Conservation (phyloP, 352 stramenopile species). For the Ophiocytium majus region DNA sequence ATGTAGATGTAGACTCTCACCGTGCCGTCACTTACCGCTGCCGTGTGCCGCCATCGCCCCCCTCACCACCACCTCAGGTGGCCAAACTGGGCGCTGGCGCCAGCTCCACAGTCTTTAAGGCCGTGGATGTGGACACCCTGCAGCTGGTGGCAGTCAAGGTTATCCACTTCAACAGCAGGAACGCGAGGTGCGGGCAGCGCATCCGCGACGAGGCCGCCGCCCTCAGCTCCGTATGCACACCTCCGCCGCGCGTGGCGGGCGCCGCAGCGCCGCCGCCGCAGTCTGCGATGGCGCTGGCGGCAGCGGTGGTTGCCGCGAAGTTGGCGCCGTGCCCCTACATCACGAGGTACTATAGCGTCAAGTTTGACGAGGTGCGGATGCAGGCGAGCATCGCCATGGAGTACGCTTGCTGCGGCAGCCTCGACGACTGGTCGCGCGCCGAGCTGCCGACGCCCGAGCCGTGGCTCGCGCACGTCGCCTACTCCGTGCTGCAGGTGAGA, state of each 20-base stretch:
- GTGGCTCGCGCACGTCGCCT: conserved; percentile 10
- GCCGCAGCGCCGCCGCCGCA: no score
- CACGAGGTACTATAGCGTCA: not conserved
- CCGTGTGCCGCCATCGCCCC: no score
- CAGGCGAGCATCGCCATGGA: conserved; percentile 21
- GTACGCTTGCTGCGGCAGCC: conserved; percentile 4
- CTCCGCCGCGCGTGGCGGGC: no score
- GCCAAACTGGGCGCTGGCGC: not conserved
- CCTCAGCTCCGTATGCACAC: not conserved
- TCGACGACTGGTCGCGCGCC: not conserved
- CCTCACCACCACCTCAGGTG: not conserved
- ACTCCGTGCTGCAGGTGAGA: conserved; percentile 6
- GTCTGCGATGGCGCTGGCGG: not conserved
- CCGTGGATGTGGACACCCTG: conserved; percentile 1
- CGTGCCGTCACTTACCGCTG: no score
- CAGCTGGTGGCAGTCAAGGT: conserved; percentile 16
- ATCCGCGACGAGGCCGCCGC: not conserved
- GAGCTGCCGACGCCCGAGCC: conserved; percentile 14
- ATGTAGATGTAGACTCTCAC: no score
- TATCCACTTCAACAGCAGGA: not conserved
- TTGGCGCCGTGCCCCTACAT: conserved; percentile 12
- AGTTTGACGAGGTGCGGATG: not conserved
- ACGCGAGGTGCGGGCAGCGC: not conserved
- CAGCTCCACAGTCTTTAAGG: conserved; percentile 1
- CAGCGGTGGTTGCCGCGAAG: no score